Conservation (phyloP, 352 stramenopile genomes). For the Globisporangium canariense region DNA sequence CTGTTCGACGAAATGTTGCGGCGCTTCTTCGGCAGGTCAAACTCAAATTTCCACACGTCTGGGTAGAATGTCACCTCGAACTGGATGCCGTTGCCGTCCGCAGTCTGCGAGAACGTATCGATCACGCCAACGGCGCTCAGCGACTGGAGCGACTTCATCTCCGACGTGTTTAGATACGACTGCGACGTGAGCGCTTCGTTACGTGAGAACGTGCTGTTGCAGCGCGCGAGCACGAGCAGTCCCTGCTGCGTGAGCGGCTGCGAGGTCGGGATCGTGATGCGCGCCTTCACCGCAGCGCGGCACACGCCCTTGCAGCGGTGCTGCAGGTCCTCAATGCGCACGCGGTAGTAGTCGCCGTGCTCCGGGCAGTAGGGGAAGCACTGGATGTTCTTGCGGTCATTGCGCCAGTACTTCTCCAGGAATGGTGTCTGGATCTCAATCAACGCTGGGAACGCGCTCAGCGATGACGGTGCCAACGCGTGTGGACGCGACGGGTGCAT, state of each 20-base stretch:
- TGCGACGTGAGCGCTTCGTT: slow-evolving; percentile 52
- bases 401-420: slow-evolving; percentile 89
- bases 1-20: slow-evolving; percentile 46
- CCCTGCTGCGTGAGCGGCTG: slow-evolving; percentile 33
- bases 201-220: slow-evolving; percentile 82
- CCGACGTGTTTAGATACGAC: slow-evolving; percentile 36
- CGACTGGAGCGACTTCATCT: slow-evolving; percentile 71
- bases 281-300: slow-evolving; percentile 70
- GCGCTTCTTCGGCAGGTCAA: slow-evolving; percentile 85
- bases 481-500: slow-evolving; percentile 31
- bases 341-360: slow-evolving; percentile 87
- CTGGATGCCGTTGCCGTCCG: slow-evolving; percentile 38
- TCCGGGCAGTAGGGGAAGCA: slow-evolving; percentile 90
- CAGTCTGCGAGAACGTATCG: slow-evolving; percentile 45
- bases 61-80: slow-evolving; percentile 86
- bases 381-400: slow-evolving; percentile 91
- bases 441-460: slow-evolving; percentile 37
- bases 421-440: slow-evolving; percentile 83
- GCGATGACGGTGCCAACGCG: slow-evolving; percentile 8
- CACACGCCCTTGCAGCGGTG: slow-evolving; percentile 85
- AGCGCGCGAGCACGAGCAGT: slow-evolving; percentile 68
- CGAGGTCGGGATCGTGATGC: slow-evolving; percentile 49
- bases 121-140: slow-evolving; percentile 67
- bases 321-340: slow-evolving; percentile 82
- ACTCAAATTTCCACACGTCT: slow-evolving; percentile 90